Evolutionary conservation across 345 rosid genomes (phyloP).

Genomic region (Mallotus nudiflorus): DNA sequence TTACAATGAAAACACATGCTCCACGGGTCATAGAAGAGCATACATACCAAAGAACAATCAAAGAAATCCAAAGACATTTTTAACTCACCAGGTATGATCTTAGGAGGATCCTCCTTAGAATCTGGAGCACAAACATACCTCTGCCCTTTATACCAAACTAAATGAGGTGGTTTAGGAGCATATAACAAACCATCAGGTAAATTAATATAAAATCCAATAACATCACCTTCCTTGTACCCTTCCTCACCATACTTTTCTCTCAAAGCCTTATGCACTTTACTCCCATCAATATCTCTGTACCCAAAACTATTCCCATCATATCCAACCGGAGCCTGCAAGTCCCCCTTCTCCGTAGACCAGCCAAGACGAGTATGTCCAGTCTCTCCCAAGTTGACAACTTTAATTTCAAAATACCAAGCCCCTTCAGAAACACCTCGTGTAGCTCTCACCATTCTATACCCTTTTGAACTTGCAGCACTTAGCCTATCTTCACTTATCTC

Average conservation of each 20-base stretch:
- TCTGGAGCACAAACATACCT: slow-evolving; percentile 74
- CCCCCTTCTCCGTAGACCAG: slow-evolving; percentile 95
- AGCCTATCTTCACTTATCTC: slow-evolving; percentile 82
- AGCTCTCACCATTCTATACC: slow-evolving; percentile 95
- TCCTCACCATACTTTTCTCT: slow-evolving; percentile 85
- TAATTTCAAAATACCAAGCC: slow-evolving; percentile 95
- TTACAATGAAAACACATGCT: background rate
- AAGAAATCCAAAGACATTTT: background rate
- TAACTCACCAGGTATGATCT: slow-evolving; percentile 73
- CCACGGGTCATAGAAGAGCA: background rate
- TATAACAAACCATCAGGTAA: slow-evolving; percentile 76
- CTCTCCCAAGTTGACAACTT: slow-evolving; percentile 71
- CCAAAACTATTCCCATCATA: slow-evolving; percentile 91
- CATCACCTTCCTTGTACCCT: slow-evolving; percentile 92
- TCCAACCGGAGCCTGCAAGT: slow-evolving; percentile 96
- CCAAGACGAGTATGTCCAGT: slow-evolving; percentile 95
- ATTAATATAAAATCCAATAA: slow-evolving; percentile 84
- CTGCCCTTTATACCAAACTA: slow-evolving; percentile 91
- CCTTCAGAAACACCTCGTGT: slow-evolving; percentile 94
- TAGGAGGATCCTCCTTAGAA: slow-evolving; percentile 79
- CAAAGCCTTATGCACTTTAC: slow-evolving; percentile 91
- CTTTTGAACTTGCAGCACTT: slow-evolving; percentile 86
- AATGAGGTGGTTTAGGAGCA: slow-evolving; percentile 75
- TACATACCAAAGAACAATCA: background rate
- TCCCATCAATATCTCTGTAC: slow-evolving; percentile 93